A percentile compares a stretch with the other conserved stretches of the same genome.
Conservation (phyloP, 352 stramenopile genomes). For the Phytopythium boreale region DNA sequence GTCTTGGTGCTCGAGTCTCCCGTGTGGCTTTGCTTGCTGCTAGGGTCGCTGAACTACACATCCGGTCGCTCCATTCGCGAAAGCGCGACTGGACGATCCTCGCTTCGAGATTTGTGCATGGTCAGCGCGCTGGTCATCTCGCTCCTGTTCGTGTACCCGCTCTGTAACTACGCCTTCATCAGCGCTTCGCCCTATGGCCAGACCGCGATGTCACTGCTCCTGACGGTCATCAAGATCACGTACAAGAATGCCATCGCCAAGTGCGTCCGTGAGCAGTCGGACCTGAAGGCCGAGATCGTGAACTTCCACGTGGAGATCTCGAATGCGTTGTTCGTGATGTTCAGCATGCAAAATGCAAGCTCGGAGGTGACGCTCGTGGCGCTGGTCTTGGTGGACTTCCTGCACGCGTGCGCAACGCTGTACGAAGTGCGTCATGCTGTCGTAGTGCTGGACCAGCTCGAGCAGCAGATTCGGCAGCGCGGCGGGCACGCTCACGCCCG, state of each 20-base stretch:
- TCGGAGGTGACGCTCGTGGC: constrained; percentile 22
- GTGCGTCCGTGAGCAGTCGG: constrained; percentile 15
- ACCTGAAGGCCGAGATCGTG: constrained; percentile 25
- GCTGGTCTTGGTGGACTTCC: constrained; percentile 23
- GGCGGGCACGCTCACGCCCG: no score
- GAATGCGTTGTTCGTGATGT: constrained; percentile 36
- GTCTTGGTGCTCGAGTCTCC: constrained; percentile 10
- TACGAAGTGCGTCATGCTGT: constrained; percentile 12
- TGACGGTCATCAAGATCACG: constrained; percentile 28
- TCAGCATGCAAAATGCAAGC: constrained; percentile 35
- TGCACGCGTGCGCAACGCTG: constrained; percentile 11
- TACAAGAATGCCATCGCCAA: constrained; percentile 29
- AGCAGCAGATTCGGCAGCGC: not conserved
- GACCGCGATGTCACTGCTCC: constrained; percentile 16
- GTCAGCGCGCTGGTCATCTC: constrained; percentile 5
- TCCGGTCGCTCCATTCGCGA: constrained; percentile 3
- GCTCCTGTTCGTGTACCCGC: constrained; percentile 17
- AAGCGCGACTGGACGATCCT: not conserved
- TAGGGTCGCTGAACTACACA: constrained; percentile 3
- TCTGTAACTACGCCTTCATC: constrained; percentile 22
- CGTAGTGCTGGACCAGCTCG: constrained; percentile 5
- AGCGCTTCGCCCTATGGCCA: constrained; percentile 7
- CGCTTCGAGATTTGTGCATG: constrained; percentile 5
- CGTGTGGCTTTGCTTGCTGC: constrained; percentile 11
- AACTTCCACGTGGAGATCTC: constrained; percentile 49